A percentile compares a stretch with the other conserved stretches of the same genome.
phyloP scores from a whole-genome alignment of 116 monocot species.

The Cymodocea nodosa region DNA sequence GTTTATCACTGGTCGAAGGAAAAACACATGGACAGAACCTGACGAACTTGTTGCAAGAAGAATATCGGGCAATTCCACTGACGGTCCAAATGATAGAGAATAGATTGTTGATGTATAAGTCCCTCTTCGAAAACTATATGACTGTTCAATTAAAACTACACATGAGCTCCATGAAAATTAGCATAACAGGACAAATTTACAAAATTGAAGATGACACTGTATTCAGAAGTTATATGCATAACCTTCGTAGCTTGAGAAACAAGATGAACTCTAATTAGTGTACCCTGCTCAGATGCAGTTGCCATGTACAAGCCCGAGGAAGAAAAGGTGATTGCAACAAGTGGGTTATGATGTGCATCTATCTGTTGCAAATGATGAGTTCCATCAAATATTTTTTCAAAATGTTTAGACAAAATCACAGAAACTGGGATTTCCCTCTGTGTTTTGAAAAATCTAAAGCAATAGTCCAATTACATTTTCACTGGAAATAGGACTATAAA shows the following conservation, averaged over 20 bases:
- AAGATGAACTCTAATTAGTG: constrained; percentile 80
- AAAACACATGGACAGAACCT: constrained; percentile 85
- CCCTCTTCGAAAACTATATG: constrained; percentile 88
- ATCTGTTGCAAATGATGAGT: constrained; percentile 33
- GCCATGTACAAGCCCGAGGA: constrained; percentile 76
- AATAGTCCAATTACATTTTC: too few relatives aligned
- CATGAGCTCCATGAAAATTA: background rate
- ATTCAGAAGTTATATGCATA: background rate
- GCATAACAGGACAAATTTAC: background rate
- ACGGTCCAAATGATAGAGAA: constrained; percentile 85
- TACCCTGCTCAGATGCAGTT: constrained; percentile 94
- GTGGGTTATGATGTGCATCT: constrained; percentile 79
- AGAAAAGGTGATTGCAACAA: constrained; percentile 74
- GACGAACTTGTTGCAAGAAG: constrained; percentile 84
- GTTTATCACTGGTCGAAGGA: constrained; percentile 39
- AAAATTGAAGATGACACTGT: background rate
- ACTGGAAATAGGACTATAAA: too few relatives aligned
- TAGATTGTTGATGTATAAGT: constrained; percentile 85
- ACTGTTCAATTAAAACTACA: constrained; percentile 22
- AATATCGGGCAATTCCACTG: constrained; percentile 76
- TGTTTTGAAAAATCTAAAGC: too few relatives aligned
- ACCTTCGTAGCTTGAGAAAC: constrained; percentile 95
- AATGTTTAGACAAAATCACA: too few relatives aligned
- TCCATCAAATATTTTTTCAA: too few relatives aligned
- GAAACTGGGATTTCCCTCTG: too few relatives aligned